A percentile compares a stretch with the other conserved stretches of the same genome.
Conservation (phyloP, 176 grass and related monocot genomes). For the Musa acuminata region DNA sequence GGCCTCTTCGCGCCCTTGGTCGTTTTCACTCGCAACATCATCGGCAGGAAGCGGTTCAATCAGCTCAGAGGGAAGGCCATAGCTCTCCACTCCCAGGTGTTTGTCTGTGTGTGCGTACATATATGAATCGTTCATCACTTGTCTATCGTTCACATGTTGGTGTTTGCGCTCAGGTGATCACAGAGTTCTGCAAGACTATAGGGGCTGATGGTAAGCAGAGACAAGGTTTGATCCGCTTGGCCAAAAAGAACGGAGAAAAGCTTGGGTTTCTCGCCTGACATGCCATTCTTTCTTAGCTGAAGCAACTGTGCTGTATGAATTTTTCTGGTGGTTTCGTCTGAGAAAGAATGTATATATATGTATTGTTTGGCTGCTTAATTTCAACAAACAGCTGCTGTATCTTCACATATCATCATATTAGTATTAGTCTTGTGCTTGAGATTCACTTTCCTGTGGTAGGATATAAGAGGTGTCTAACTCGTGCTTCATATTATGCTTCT, state of each 20-base stretch:
- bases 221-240: conserved; percentile 87
- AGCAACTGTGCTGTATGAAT: too few species aligned
- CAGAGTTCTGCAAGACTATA: conserved; percentile 93
- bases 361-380: too few species aligned
- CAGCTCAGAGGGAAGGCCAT: conserved; percentile 97
- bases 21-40: conserved; percentile 58
- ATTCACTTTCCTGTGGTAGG: too few species aligned
- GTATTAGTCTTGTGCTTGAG: too few species aligned
- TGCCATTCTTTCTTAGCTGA: too few species aligned
- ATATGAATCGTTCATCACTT: neutral
- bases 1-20: conserved; percentile 85
- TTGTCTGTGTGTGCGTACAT: neutral
- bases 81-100: conserved; percentile 89
- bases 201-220: conserved; percentile 88
- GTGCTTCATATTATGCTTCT: too few species aligned
- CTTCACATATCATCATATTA: too few species aligned
- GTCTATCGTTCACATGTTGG: neutral
- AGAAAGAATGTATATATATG: too few species aligned
- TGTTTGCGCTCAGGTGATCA: conserved; percentile 52
- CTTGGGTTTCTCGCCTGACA: conserved; percentile 84
- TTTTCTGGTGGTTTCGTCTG: too few species aligned
- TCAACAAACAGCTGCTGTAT: too few species aligned
- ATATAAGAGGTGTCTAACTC: too few species aligned
- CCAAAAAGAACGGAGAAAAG: conserved; percentile 98
- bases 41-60: conserved; percentile 89